Percentiles rank a stretch among this genome's conserved stretches.
Evolutionary conservation across 352 stramenopile species (phyloP).

Genomic region (Pythium phragmitis): DNA sequence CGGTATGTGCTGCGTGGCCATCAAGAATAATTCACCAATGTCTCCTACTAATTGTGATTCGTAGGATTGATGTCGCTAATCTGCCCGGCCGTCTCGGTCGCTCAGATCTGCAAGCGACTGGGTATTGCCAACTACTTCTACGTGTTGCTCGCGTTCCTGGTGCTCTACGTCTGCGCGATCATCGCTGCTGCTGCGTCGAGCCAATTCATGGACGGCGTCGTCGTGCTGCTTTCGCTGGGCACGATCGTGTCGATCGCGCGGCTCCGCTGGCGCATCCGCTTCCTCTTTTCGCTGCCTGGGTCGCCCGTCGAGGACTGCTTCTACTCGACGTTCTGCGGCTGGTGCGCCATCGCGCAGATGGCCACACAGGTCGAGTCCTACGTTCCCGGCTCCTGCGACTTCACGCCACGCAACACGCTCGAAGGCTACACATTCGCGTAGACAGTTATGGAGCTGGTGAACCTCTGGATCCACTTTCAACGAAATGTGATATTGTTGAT

Average conservation of each 20-base stretch:
- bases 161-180: conserved; percentile 38
- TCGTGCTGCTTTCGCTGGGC: conserved; percentile 34
- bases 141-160: conserved; percentile 33
- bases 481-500: not conserved
- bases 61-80: conserved; percentile 29
- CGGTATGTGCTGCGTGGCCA: conserved; percentile 10
- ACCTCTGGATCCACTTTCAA: not conserved
- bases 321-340: conserved; percentile 25
- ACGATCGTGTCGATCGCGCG: conserved; percentile 36
- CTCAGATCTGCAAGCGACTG: conserved; percentile 44
- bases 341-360: conserved; percentile 24
- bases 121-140: conserved; percentile 39
- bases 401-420: conserved; percentile 35
- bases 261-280: conserved; percentile 52
- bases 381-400: conserved; percentile 76
- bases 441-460: not conserved
- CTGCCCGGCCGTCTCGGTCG: conserved; percentile 39
- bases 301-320: conserved; percentile 23
- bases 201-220: conserved; percentile 33
- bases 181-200: conserved; percentile 29
- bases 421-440: conserved; percentile 24
- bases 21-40: not conserved
- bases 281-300: conserved; percentile 27
- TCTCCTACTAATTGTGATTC: not conserved
- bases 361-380: conserved; percentile 27